A percentile compares a stretch with the other conserved stretches of the same genome.
Conservation (phyloP, 768 basidiomycete genomes). For the Calocybe cyanea region DNA sequence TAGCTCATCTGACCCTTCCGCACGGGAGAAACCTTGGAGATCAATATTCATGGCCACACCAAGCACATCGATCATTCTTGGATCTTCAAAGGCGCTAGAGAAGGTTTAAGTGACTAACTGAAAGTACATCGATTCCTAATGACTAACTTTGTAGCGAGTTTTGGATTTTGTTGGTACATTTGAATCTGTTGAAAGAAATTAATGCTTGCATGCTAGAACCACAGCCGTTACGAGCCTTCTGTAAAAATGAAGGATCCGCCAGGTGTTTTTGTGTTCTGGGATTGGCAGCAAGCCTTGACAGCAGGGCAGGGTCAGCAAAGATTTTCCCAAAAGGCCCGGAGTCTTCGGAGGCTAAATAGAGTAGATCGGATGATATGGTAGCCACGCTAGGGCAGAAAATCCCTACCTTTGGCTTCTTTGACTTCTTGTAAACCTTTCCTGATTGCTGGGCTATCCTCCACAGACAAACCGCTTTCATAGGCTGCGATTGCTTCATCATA, state of each 20-base stretch:
- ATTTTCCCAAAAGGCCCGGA: conserved; percentile 59
- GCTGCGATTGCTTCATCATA: conserved; percentile 83
- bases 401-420: conserved; percentile 70
- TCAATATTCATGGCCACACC: conserved; percentile 93
- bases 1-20: conserved; percentile 79
- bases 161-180: conserved; percentile 66
- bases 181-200: conserved; percentile 42
- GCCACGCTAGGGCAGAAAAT: not conserved
- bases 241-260: conserved; percentile 77
- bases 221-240: conserved; percentile 40
- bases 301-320: conserved; percentile 80
- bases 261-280: conserved; percentile 83
- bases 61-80: conserved; percentile 91
- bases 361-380: not conserved
- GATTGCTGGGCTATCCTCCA: conserved; percentile 79
- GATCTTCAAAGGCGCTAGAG: conserved; percentile 62
- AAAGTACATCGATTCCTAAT: conserved; percentile 16
- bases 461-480: conserved; percentile 77
- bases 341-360: conserved; percentile 11
- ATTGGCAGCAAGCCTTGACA: conserved; percentile 82
- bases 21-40: conserved; percentile 79
- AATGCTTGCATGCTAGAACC: not conserved
- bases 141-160: conserved; percentile 50
- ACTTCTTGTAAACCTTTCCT: conserved; percentile 90
- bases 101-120: conserved; percentile 5